phyloP scores from a whole-genome alignment of 352 stramenopile species.

The Thalassiosira livingstoniorum region DNA sequence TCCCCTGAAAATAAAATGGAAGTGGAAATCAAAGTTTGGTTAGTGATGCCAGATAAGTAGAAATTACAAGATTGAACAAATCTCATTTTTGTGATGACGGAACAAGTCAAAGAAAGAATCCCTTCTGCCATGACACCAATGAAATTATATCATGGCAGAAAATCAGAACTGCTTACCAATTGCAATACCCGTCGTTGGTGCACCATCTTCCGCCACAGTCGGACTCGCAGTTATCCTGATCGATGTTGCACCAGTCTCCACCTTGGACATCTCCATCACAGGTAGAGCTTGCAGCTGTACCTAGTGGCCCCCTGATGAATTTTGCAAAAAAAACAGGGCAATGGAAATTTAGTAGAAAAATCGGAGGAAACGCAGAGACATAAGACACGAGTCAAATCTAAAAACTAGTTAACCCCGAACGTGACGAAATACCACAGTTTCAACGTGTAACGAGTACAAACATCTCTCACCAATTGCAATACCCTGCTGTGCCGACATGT shows the following conservation, averaged over 20 bases:
- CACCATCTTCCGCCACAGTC: constrained; percentile 9
- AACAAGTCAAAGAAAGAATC: neutral
- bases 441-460: too few species aligned
- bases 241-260: constrained; percentile 49
- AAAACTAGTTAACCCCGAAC: too few species aligned
- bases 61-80: too few species aligned
- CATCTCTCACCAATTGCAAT: too few species aligned
- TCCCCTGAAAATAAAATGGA: constrained; percentile 33
- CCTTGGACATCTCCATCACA: constrained; percentile 47
- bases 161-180: neutral
- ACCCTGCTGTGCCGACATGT: too few species aligned
- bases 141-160: neutral
- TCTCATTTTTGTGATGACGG: too few species aligned
- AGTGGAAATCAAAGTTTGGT: too few species aligned
- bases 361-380: neutral
- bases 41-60: too few species aligned
- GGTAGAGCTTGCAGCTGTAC: constrained; percentile 33
- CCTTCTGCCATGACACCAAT: neutral
- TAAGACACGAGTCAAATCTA: neutral
- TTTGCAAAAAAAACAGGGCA: neutral
- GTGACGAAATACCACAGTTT: too few species aligned
- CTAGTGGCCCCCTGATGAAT: constrained; percentile 30
- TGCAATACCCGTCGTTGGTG: constrained; percentile 14
- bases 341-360: neutral
- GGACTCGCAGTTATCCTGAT: constrained; percentile 29